phyloP scores from a whole-genome alignment of 1,284 basidiomycete genomes.

The Melampsora larici-populina region DNA sequence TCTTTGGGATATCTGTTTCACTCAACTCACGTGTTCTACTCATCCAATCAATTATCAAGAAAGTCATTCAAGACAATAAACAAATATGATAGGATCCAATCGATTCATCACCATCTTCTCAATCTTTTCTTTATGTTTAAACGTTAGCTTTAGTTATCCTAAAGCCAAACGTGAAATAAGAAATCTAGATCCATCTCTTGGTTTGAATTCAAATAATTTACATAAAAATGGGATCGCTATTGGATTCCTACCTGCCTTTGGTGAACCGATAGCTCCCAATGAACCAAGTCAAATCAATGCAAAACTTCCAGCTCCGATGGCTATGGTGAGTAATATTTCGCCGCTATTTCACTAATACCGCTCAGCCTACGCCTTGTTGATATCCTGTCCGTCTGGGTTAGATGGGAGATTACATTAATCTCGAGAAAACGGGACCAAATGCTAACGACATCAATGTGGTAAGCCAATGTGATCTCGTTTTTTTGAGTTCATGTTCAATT shows the following conservation, averaged over 20 bases:
- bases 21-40: too few species aligned
- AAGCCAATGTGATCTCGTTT: not conserved
- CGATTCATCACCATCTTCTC: too few species aligned
- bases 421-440: slow-evolving; percentile 11
- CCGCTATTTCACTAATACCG: too few species aligned
- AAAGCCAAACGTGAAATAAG: too few species aligned
- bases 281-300: slow-evolving; percentile 27
- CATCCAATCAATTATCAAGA: too few species aligned
- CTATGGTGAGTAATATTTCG: slow-evolving; percentile 8
- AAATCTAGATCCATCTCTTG: not conserved
- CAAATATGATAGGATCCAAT: too few species aligned
- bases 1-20: too few species aligned
- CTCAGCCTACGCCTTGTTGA: too few species aligned
- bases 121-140: too few species aligned
- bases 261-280: slow-evolving; percentile 23
- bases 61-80: too few species aligned
- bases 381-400: not conserved
- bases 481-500: not conserved
- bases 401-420: slow-evolving; percentile 34
- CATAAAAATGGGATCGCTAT: slow-evolving; percentile 27
- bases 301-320: slow-evolving; percentile 28
- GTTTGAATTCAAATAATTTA: slow-evolving; percentile 20
- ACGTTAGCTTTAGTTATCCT: too few species aligned
- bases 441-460: slow-evolving; percentile 21
- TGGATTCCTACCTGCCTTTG: slow-evolving; percentile 29